Conservation (phyloP, 805 yeast genomes). For the Candida sphagnicola region DNA sequence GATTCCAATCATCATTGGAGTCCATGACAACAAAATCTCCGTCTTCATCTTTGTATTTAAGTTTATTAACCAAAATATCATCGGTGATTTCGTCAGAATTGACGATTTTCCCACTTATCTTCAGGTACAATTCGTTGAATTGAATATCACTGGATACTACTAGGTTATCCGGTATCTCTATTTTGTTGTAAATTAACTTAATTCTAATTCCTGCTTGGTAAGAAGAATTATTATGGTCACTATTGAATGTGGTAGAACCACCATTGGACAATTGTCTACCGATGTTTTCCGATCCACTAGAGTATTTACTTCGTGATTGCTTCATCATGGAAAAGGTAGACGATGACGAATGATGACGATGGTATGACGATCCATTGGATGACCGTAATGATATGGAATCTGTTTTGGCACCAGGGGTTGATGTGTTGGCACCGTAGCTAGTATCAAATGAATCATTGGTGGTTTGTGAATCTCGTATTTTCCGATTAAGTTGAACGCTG, state of each 20-base stretch:
- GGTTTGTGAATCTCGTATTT: constrained; percentile 26
- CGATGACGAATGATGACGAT: constrained; percentile 40
- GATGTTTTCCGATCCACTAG: constrained; percentile 12
- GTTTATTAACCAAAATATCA: constrained; percentile 48
- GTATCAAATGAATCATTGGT: constrained; percentile 14
- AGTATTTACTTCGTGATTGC: constrained; percentile 20
- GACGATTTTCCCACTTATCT: constrained; percentile 51
- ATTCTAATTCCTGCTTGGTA: constrained; percentile 14
- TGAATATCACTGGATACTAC: constrained; percentile 24
- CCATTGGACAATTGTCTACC: constrained; percentile 8
- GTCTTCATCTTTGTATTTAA: constrained; percentile 90
- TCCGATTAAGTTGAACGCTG: constrained; percentile 34
- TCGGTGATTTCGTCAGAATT: constrained; percentile 50
- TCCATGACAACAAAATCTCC: constrained; percentile 87
- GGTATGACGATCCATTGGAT: constrained; percentile 24
- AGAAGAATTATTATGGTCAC: constrained; percentile 4
- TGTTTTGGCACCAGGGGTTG: constrained; percentile 4
- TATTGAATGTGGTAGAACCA: constrained; percentile 7
- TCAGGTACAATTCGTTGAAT: constrained; percentile 55
- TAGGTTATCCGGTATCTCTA: constrained; percentile 24
- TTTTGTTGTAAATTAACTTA: constrained; percentile 29
- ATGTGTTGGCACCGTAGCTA: constrained; percentile 11
- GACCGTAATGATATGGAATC: constrained; percentile 18
- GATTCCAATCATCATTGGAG: constrained; percentile 81
- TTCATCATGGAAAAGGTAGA: constrained; percentile 43